These are phyloP conservation scores for Murraya koenigii DNA, from an alignment of 345 rosid genomes.

Conservation along the genomic window DNA sequence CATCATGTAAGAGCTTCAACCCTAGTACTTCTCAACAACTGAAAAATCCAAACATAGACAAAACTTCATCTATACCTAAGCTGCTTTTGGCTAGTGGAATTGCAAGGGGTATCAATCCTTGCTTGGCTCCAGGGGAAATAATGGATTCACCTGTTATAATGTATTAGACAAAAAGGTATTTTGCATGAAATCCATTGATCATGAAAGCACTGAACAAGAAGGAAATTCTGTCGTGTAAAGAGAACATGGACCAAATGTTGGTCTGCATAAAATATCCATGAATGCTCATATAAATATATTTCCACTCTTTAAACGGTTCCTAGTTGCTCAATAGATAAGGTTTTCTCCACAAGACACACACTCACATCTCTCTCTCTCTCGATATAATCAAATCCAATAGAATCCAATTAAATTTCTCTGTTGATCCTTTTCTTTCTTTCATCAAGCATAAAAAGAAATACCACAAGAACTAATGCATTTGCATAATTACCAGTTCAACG, in stretches of 20 bases:
- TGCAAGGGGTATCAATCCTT: constrained; percentile 68
- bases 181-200: neutral
- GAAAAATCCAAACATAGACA: neutral
- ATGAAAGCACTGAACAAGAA: neutral
- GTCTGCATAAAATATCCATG: neutral
- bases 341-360: neutral
- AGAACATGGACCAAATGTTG: neutral
- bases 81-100: constrained; percentile 56
- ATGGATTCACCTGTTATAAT: constrained; percentile 54
- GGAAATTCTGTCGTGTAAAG: neutral
- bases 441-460: neutral
- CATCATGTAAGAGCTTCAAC: constrained; percentile 8
- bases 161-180: neutral
- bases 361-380: neutral
- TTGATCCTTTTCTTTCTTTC: neutral
- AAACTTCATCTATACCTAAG: constrained; percentile 41
- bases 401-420: neutral
- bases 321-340: neutral
- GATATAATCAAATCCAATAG: neutral
- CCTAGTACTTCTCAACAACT: neutral
- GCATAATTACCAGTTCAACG: neutral
- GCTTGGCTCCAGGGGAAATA: constrained; percentile 71
- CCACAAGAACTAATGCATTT: neutral
- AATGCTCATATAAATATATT: too few species aligned
- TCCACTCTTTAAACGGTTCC: neutral